Conservation (phyloP, 768 basidiomycete species). For the Trametopsis cervina region DNA sequence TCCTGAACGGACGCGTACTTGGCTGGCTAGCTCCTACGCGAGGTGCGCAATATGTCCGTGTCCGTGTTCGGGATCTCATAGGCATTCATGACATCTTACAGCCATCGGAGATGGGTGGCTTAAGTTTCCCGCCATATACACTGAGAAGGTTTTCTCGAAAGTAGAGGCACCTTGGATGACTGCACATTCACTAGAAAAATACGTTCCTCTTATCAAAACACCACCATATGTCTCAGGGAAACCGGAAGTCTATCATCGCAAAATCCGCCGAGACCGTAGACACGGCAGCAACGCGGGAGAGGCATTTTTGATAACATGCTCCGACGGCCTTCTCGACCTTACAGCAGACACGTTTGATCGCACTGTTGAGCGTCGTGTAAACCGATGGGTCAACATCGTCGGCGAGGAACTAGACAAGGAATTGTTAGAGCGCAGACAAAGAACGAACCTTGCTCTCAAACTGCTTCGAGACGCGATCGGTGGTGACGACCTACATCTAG, state of each 20-base stretch:
- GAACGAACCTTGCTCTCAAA: constrained; percentile 31
- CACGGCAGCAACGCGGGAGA: constrained; percentile 13
- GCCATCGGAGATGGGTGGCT: constrained; percentile 33
- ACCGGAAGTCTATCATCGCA: constrained; percentile 34
- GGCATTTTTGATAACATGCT: constrained; percentile 33
- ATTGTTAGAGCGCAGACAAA: neutral
- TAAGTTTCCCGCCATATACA: constrained; percentile 28
- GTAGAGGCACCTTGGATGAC: constrained; percentile 31
- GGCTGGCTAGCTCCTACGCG: constrained; percentile 75
- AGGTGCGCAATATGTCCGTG: constrained; percentile 37
- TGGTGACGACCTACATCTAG: constrained; percentile 31
- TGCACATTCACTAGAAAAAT: constrained; percentile 20
- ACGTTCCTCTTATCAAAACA: constrained; percentile 32
- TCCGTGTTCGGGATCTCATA: neutral
- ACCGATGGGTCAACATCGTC: constrained; percentile 30
- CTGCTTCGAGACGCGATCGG: constrained; percentile 38
- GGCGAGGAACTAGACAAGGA: constrained; percentile 21
- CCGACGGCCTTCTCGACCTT: constrained; percentile 40
- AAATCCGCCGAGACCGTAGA: constrained; percentile 17
- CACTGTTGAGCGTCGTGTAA: constrained; percentile 20
- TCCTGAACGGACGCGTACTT: constrained; percentile 60
- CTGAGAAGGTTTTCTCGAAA: constrained; percentile 28
- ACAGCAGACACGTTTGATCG: constrained; percentile 25
- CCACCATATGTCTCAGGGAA: constrained; percentile 39
- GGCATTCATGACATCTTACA: constrained; percentile 7